A percentile compares a stretch with the other conserved stretches of the same genome.
Conservation (phyloP, 2,329 filamentous ascomycete genomes). For the Dactylellina haptotyla region DNA sequence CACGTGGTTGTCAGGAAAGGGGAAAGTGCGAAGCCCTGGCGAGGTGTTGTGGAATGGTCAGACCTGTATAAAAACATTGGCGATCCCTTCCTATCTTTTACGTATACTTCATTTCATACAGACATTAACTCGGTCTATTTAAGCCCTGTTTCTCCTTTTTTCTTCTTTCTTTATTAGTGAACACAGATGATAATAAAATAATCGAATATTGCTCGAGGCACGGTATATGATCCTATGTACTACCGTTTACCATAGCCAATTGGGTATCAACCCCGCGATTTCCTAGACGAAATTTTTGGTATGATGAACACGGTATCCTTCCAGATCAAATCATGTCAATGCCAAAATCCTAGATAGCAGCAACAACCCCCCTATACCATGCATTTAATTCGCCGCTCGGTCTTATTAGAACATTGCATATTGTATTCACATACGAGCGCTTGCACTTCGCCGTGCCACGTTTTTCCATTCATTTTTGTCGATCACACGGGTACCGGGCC, state of each 20-base stretch:
- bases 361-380: constrained; percentile 21
- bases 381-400: constrained; percentile 15
- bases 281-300: too few relatives aligned
- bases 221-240: neutral
- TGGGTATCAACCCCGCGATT: constrained; percentile 24
- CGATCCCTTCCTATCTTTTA: constrained; percentile 36
- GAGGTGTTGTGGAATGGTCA: constrained; percentile 5
- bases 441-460: constrained; percentile 19
- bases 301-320: too few relatives aligned
- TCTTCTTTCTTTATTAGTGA: neutral
- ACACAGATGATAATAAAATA: neutral
- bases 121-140: neutral
- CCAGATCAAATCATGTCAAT: neutral
- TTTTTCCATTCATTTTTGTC: constrained; percentile 31
- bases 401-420: neutral
- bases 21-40: neutral
- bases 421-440: neutral
- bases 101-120: constrained; percentile 30
- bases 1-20: constrained; percentile 33
- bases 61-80: constrained; percentile 17
- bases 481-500: constrained; percentile 19
- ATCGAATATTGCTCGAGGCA: neutral
- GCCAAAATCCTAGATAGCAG: neutral
- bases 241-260: constrained; percentile 4
- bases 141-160: constrained; percentile 26